Conservation (phyloP, 148 eudicot species). For the Rhododendron simsii region DNA sequence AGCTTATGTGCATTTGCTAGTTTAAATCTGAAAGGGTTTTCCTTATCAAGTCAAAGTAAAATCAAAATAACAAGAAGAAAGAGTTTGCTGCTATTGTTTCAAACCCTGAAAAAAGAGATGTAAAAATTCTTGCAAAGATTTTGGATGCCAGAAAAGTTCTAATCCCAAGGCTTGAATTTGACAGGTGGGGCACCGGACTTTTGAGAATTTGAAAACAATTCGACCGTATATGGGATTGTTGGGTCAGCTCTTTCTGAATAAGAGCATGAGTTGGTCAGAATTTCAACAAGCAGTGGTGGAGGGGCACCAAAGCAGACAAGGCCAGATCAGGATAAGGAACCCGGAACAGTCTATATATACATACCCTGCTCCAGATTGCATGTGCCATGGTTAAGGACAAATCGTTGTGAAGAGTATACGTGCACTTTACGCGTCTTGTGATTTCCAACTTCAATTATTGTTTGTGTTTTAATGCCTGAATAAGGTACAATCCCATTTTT, state of each 20-base stretch:
- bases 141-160: constrained; percentile 7
- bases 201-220: constrained; percentile 69
- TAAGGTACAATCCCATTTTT: constrained; percentile 9
- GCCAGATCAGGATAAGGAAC: constrained; percentile 67
- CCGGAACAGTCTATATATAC: constrained; percentile 78
- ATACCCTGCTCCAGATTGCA: constrained; percentile 96
- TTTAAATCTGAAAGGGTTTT: background rate
- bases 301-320: constrained; percentile 82
- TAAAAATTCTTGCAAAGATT: background rate
- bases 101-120: background rate
- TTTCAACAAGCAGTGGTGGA: constrained; percentile 67
- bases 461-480: background rate
- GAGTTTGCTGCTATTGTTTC: background rate
- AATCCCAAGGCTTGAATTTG: constrained; percentile 5
- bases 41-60: background rate
- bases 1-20: background rate
- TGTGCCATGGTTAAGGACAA: constrained; percentile 58
- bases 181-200: constrained; percentile 93
- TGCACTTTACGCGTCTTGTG: background rate
- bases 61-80: background rate
- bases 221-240: constrained; percentile 84
- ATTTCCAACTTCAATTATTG: background rate
- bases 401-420: background rate
- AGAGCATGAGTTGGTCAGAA: constrained; percentile 84
- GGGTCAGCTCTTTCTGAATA: constrained; percentile 83